Evolutionary conservation across 768 basidiomycete genomes (phyloP).

Genomic region (Kwoniella pini): DNA sequence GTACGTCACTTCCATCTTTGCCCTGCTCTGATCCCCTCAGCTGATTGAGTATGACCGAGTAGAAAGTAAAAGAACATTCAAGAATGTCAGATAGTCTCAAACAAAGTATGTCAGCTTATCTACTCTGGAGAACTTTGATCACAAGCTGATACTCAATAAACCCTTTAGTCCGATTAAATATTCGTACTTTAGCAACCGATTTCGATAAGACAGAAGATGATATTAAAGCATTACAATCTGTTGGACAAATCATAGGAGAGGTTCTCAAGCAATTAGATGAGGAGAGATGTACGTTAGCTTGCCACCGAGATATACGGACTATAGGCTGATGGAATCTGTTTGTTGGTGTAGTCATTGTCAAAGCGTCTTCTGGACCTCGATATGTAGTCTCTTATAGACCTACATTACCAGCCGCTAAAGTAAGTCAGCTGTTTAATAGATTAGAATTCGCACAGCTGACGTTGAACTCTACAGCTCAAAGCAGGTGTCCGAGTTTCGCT

Average conservation of each 20-base stretch:
- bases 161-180: conserved; percentile 79
- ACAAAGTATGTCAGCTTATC: conserved; percentile 66
- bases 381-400: conserved; percentile 98
- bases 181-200: conserved; percentile 84
- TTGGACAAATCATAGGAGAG: conserved; percentile 98
- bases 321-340: conserved; percentile 9
- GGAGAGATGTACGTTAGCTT: conserved; percentile 70
- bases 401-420: conserved; percentile 72
- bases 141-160: background rate
- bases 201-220: conserved; percentile 97
- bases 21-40: background rate
- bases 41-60: conserved; percentile 11
- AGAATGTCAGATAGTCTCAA: conserved; percentile 81
- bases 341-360: conserved; percentile 82
- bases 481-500: conserved; percentile 91
- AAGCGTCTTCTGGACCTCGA: conserved; percentile 95
- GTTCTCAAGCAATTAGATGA: conserved; percentile 98
- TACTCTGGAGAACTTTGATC: too few relatives aligned
- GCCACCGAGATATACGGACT: background rate
- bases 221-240: conserved; percentile 97
- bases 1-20: conserved; percentile 32
- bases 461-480: conserved; percentile 68
- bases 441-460: conserved; percentile 17
- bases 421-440: conserved; percentile 23
- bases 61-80: conserved; percentile 97